Evolutionary conservation across 2,329 filamentous ascomycete genomes (phyloP).

Genomic region (Dactylella cylindrospora): DNA sequence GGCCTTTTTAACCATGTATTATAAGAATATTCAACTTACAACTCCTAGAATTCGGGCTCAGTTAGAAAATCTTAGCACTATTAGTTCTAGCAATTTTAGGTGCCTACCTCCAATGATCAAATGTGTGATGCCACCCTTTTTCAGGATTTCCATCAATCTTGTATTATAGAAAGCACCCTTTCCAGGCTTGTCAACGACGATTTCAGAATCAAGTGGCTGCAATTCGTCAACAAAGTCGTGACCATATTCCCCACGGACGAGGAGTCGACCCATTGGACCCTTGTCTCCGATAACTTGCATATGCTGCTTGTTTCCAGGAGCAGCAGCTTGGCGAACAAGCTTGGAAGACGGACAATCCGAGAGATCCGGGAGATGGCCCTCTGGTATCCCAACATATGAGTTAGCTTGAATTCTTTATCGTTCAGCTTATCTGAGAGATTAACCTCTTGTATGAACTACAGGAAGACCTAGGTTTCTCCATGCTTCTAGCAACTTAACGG

Average conservation of each 20-base stretch:
- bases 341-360: slow-evolving; percentile 60
- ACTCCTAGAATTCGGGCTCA: slow-evolving; percentile 27
- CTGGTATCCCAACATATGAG: slow-evolving; percentile 42
- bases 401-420: background rate
- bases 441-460: slow-evolving; percentile 56
- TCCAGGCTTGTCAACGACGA: slow-evolving; percentile 62
- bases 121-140: slow-evolving; percentile 61
- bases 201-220: slow-evolving; percentile 57
- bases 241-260: slow-evolving; percentile 60
- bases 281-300: slow-evolving; percentile 58
- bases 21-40: slow-evolving; percentile 11
- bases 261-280: slow-evolving; percentile 59
- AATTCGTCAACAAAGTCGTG: slow-evolving; percentile 61
- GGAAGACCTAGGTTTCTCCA: slow-evolving; percentile 55
- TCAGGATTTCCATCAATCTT: slow-evolving; percentile 58
- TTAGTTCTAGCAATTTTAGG: background rate
- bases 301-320: slow-evolving; percentile 55
- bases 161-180: slow-evolving; percentile 65
- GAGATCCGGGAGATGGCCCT: slow-evolving; percentile 58
- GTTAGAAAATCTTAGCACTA: slow-evolving; percentile 50
- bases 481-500: slow-evolving; percentile 52
- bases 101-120: slow-evolving; percentile 54
- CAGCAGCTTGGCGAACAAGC: slow-evolving; percentile 56
- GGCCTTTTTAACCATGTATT: background rate
- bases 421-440: background rate